Evolutionary conservation across 306 rosid species (phyloP), one percentile per base, ranked within the genome.

Genomic region (Morella rubra): DNA sequence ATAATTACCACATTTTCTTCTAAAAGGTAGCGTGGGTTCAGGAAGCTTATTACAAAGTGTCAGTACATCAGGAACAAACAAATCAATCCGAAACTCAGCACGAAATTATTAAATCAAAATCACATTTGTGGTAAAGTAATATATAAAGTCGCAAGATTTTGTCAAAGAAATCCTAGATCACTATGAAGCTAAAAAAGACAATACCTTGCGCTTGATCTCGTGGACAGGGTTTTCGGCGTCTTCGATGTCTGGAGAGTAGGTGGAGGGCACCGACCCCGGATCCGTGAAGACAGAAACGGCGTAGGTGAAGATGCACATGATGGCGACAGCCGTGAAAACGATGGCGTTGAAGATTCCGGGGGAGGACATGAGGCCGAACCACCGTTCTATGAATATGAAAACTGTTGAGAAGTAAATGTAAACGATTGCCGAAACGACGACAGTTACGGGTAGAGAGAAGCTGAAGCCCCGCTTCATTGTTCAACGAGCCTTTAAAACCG

Each of bases 181-280:
- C 56, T 8, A 10, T 19, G 64, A 22, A 1, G 24, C 15, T 9
- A 37, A 61, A 61, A 61, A 61, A 61, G 68, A 61, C 8, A 27
- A 74, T 76, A 93, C 98, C 98, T 95, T 95, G 80, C 99, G 97
- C 88, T 95, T 95, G 91, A 92, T 95, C 86, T 95, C 99, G 60
- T 95, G 99, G 22, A 92, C 72, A 54, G 96, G 92, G 78, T 65
- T 85, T 27, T 80, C 83, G 32, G 65, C 32, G 55, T 92, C 97
- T 76, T 95, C 97, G 9, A 92, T 77, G 77, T 95, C 97, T 44
- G 99, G 99, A 69, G 80, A 49, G 73, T 84, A 95, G 1, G 92
- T 82, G 72, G 93, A 61, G 7, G 97, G 97, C 22, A 92, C 97
- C 78, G 88, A 84, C 80, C 99, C 99, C 40, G 99, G 99, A 89